Evolutionary conservation across 441 rosid species (phyloP), one percentile per base, ranked within the genome.

Genomic region (Sinapis alba): DNA sequence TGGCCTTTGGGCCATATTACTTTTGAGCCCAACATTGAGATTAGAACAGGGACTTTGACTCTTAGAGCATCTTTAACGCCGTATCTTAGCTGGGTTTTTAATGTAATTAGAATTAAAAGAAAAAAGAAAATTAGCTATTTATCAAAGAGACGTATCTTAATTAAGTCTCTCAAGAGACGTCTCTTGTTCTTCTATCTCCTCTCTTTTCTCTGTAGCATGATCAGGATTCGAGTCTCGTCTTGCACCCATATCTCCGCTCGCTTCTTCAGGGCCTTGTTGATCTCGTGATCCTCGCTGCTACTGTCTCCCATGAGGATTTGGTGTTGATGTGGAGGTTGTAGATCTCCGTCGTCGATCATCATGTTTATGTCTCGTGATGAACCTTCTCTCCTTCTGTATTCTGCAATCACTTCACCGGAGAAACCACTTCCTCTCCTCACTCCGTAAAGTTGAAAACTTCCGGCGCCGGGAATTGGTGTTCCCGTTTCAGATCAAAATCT

Each of bases 171-270:
- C n/a, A n/a, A n/a, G n/a, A n/a, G n/a, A n/a, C n/a, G n/a, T 24
- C 4, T 24, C 27, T 24, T 24, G 4, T 24, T 4, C 27, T 24
- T 24, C 27, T 2, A 24, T 24, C 27, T 24, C 27, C 27, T 24
- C 27, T 24, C 27, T 4, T 24, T 4, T 24, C 27, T 24, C 27
- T 24, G 79, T 1, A 89, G 51, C 5, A 65, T 81, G 43, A 93
- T 89, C 53, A 93, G 73, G 83, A 78, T 85, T 26, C 95, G 86
- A 2, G 95, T 93, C 69, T 93, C 98, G 61, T 91, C 97, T 64
- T 89, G 95, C 3, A 89, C 90, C 98, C 97, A 93, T 15, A 94
- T 91, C 86, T 93, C 95, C 2, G 98, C 95, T 38, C 98, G 83
- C 77, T 89, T 93, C 81, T 93, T 93, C 1, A 95, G 95, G 12